Evolutionary conservation across 768 basidiomycete genomes (phyloP).

Genomic region (Lactarius deliciosus): DNA sequence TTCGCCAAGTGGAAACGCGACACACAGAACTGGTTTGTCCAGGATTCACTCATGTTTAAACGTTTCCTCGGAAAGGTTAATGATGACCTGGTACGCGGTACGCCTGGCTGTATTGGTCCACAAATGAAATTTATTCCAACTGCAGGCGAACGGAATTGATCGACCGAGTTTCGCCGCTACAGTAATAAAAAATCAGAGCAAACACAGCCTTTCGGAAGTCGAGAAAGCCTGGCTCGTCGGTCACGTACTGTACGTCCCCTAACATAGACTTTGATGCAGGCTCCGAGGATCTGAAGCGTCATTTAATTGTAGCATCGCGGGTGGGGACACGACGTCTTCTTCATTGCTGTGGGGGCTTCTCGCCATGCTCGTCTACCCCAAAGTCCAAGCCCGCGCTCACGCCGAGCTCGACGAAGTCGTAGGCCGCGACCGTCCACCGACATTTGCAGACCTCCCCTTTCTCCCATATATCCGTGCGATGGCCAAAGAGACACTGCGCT

Average conservation of each 20-base stretch:
- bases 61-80: constrained; percentile 4
- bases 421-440: constrained; percentile 38
- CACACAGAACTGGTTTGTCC: constrained; percentile 6
- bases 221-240: constrained; percentile 26
- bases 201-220: constrained; percentile 9
- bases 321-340: constrained; percentile 14
- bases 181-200: constrained; percentile 9
- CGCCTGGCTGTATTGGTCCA: background rate
- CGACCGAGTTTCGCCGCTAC: constrained; percentile 14
- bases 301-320: background rate
- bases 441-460: constrained; percentile 34
- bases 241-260: constrained; percentile 20
- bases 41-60: constrained; percentile 21
- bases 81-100: constrained; percentile 12
- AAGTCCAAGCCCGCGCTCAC: constrained; percentile 40
- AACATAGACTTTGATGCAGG: background rate
- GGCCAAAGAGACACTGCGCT: constrained; percentile 37
- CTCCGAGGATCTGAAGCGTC: background rate
- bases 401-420: constrained; percentile 44
- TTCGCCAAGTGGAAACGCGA: constrained; percentile 25
- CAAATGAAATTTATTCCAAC: background rate
- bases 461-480: constrained; percentile 43
- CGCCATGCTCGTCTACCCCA: constrained; percentile 42
- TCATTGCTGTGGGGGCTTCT: constrained; percentile 41
- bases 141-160: constrained; percentile 6